These are phyloP conservation scores for Trichosanthes truncata DNA, from an alignment of 306 rosid species.

Conservation along the genomic window DNA sequence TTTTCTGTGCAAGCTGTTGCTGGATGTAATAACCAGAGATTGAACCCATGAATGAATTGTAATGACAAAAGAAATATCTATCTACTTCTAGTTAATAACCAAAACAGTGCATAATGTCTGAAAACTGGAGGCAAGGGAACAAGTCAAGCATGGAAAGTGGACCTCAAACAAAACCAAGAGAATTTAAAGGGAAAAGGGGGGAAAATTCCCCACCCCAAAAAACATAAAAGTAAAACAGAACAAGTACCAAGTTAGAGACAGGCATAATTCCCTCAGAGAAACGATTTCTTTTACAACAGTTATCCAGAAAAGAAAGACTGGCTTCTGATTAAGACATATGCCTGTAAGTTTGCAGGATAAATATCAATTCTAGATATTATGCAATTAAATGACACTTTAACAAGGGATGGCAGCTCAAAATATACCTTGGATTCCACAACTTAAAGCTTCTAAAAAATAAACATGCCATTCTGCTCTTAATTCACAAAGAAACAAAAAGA, in stretches of 20 bases:
- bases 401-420: not conserved
- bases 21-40: conserved; percentile 46
- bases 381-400: not conserved
- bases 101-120: not conserved
- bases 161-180: not conserved
- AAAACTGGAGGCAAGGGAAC: not conserved
- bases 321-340: not conserved
- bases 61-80: not conserved
- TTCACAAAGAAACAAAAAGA: not conserved
- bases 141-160: not conserved
- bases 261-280: not conserved
- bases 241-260: not conserved
- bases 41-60: conserved; percentile 34
- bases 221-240: not conserved
- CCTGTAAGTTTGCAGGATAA: not conserved
- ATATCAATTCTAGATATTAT: not conserved
- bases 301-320: not conserved
- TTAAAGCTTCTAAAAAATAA: not conserved
- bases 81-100: not conserved
- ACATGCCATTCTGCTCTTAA: not conserved
- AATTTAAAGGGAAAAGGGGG: not conserved
- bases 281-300: not conserved
- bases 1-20: conserved; percentile 29
- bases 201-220: not conserved
- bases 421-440: not conserved